Evolutionary conservation across 2,329 filamentous ascomycete genomes (phyloP).

Genomic region (Stachybotrys elegans): DNA sequence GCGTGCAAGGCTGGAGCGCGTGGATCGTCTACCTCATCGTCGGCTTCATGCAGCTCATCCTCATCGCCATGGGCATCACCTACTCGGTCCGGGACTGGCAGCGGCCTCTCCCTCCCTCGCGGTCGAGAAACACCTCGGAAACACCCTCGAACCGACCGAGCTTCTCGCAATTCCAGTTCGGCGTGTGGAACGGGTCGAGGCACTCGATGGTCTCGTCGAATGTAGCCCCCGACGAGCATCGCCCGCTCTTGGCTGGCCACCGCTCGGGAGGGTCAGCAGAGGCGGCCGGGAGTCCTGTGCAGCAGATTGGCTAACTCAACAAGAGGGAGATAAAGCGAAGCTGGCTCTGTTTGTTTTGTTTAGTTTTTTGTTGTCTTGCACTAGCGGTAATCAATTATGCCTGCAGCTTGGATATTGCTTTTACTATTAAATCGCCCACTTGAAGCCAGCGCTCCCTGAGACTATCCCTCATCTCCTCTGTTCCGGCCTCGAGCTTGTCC

Average conservation of each 20-base stretch:
- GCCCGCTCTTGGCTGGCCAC: neutral
- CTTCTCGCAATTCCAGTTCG: neutral
- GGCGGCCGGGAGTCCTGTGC: neutral
- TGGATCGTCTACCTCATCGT: conserved; percentile 2
- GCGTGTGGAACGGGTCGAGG: neutral
- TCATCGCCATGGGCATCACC: neutral
- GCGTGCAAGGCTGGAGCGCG: neutral
- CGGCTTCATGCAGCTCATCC: conserved; percentile 1
- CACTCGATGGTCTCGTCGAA: neutral
- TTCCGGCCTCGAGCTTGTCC: conserved; percentile 20
- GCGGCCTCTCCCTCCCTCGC: neutral
- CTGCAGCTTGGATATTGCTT: conserved; percentile 11
- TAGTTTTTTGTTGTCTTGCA: neutral
- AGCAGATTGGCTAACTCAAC: too few species aligned
- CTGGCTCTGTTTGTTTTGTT: too few species aligned
- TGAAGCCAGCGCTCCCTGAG: conserved; percentile 19
- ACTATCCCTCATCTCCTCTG: conserved; percentile 17
- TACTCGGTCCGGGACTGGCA: neutral
- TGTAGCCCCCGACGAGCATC: conserved; percentile 2
- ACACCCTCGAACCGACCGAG: neutral
- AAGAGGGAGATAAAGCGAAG: too few species aligned
- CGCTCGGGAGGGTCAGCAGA: neutral
- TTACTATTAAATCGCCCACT: conserved; percentile 17
- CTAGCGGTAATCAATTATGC: neutral
- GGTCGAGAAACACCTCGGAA: neutral